phyloP scores from a whole-genome alignment of 495 filamentous ascomycete species.

The Hypoxylon perforatum region DNA sequence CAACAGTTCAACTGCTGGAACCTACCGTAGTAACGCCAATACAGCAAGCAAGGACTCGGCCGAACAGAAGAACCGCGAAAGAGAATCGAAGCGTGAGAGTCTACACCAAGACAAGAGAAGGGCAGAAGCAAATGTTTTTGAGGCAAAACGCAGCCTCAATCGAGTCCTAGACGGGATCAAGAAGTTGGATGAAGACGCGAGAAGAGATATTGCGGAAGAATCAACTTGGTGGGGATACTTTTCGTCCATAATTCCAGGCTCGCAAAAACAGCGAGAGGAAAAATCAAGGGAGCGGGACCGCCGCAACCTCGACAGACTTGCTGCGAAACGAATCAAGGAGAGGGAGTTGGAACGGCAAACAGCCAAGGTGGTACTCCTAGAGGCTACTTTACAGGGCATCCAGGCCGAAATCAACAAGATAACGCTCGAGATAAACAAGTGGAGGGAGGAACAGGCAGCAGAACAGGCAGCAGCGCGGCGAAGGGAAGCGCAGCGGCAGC shows the following conservation, averaged over 20 bases:
- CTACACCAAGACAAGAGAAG: neutral
- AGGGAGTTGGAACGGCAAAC: neutral
- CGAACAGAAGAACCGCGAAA: neutral
- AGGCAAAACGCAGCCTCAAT: neutral
- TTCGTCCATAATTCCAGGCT: neutral
- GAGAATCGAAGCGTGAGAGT: neutral
- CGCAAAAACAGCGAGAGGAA: neutral
- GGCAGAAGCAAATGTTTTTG: neutral
- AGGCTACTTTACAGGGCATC: neutral
- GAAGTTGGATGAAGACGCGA: neutral
- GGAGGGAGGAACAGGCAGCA: neutral
- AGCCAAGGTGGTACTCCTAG: neutral
- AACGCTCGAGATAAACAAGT: neutral
- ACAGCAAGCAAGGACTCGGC: neutral
- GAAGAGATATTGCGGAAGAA: neutral
- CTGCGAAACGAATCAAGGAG: neutral
- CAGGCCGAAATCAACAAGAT: neutral
- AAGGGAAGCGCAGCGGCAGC: neutral
- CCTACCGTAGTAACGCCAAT: neutral
- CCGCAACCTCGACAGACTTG: neutral
- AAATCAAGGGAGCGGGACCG: neutral
- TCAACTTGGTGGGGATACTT: neutral
- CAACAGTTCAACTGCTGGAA: too few species aligned
- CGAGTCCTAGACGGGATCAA: neutral
- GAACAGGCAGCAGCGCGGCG: neutral